These are phyloP conservation scores for Colletotrichum falcatum DNA, from an alignment of 2,329 filamentous ascomycete species.

Conservation along the genomic window DNA sequence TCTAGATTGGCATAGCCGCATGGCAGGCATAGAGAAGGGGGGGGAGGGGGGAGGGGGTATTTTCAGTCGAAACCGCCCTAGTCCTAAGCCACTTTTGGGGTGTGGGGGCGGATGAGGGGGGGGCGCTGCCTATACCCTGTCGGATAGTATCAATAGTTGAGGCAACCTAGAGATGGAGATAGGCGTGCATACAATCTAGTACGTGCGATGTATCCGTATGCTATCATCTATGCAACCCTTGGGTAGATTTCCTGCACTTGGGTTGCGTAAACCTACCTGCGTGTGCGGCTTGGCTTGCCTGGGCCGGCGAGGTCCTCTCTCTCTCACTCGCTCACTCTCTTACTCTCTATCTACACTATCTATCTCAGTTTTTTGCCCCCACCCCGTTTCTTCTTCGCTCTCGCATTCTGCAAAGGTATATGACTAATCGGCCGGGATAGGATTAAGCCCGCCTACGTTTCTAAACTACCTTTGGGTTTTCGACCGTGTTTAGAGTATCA, in stretches of 20 bases:
- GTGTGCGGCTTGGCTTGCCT: too few species aligned
- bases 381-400: too few species aligned
- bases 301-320: background rate
- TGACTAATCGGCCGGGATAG: too few species aligned
- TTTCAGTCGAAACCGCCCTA: background rate
- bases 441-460: too few species aligned
- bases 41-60: background rate
- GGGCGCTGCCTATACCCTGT: background rate
- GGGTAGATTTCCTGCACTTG: background rate
- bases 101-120: background rate
- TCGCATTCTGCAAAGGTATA: too few species aligned
- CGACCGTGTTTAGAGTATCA: too few species aligned
- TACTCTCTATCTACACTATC: background rate
- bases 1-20: background rate
- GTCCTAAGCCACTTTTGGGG: background rate
- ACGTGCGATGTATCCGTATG: too few species aligned
- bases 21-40: background rate
- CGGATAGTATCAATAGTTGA: conserved; percentile 2
- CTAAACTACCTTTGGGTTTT: too few species aligned
- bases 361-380: too few species aligned
- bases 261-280: background rate
- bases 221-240: background rate
- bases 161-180: background rate
- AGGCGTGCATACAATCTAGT: background rate
- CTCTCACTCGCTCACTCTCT: background rate